Base-by-base conservation (phyloP, 1,284 basidiomycete genomes). In the Ustilago trichophora region DNA sequence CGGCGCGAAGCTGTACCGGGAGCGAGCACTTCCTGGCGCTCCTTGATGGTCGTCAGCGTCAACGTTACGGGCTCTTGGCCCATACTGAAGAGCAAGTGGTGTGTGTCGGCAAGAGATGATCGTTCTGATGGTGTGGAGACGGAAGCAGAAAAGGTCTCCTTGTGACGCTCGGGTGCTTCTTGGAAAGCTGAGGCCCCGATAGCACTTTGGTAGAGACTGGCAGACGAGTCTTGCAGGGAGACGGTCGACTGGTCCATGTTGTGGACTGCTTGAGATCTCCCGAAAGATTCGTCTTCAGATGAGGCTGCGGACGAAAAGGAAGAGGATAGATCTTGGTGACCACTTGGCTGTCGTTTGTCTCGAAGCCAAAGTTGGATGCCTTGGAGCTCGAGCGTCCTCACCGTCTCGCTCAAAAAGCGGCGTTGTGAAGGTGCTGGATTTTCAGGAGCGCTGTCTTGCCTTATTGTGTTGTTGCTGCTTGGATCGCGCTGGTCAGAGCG, bases 121-220 rank as follows among this genome's bases (percentile, higher is more conserved):
- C 11, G 12, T 8, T 41, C 18, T 10, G n/a, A 7, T 13, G 38
- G 11, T 24, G n/a, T 18, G 12, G 6, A 26, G 26, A 19, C 2
- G 11, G 6, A n/a, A 37, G 12, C 6, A 10, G 33, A n/a, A 11
- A 12, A 11, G 44, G 16, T 13, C 16, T 7, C 16, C 10, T 27
- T 18, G 21, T 3, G 11, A n/a, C 19, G 33, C 15, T 58, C 31
- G 8, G 29, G 19, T n/a, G 36, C 36, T 13, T 37, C 34, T 3
- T 44, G 34, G 13, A 33, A 32, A 15, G 44, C 32, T 2, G 58
- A 52, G 6, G 32, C 49, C 4, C 55, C 52, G 12, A 69, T 53
- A 3, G 71, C 64, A 29, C 64, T 67, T 24, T 53, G 52, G 44
- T 68, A 70, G 1, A 75, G 47, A 21, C 67, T 74, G 16, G 63